These are phyloP conservation scores for Diaporthe longicolla DNA, from an alignment of 2,329 filamentous ascomycete species.

Conservation along the genomic window DNA sequence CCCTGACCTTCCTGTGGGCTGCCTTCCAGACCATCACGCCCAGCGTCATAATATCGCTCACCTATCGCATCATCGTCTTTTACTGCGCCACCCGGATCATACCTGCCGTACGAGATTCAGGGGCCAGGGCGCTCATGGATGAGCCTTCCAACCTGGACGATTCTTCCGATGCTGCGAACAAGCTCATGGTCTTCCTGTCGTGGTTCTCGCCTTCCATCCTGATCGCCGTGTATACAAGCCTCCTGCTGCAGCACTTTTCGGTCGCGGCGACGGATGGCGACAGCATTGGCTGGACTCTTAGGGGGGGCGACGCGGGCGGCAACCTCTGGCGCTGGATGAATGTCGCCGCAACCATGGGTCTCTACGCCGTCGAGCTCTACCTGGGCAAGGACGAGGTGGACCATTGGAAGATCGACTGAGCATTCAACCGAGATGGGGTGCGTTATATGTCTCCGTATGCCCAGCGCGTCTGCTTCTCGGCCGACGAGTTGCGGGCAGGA, in stretches of 20 bases:
- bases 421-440: background rate
- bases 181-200: conserved; percentile 84
- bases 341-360: conserved; percentile 85
- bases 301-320: conserved; percentile 85
- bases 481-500: background rate
- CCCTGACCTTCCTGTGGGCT: conserved; percentile 87
- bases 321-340: conserved; percentile 97
- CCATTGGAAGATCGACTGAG: conserved; percentile 95
- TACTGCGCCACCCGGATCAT: conserved; percentile 97
- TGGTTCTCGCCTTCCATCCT: conserved; percentile 97
- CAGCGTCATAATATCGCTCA: conserved; percentile 93
- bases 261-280: conserved; percentile 69
- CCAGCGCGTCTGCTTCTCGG: background rate
- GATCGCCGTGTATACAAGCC: conserved; percentile 95
- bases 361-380: conserved; percentile 93
- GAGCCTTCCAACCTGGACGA: conserved; percentile 86
- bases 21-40: conserved; percentile 96
- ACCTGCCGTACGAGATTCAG: conserved; percentile 89
- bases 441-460: background rate
- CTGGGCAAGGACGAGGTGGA: conserved; percentile 88
- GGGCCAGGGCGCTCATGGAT: conserved; percentile 84
- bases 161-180: conserved; percentile 80
- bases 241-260: conserved; percentile 95
- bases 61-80: conserved; percentile 94
- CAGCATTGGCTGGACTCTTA: conserved; percentile 82